Evolutionary conservation across 305 asterid species (phyloP).

Genomic region (Withania somnifera): DNA sequence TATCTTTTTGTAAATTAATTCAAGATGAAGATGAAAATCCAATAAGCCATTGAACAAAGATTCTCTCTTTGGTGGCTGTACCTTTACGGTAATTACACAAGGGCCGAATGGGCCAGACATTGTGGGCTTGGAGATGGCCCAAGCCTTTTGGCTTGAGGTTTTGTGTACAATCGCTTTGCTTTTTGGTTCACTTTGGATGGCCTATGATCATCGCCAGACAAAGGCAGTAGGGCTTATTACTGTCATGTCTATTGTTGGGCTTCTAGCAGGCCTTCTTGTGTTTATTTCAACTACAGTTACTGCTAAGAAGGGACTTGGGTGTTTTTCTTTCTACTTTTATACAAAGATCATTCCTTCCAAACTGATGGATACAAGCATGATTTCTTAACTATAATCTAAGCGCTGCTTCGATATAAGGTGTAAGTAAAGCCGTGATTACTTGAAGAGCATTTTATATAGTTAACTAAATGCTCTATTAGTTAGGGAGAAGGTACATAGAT

Average conservation of each 20-base stretch:
- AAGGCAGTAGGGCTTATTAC: conserved; percentile 30
- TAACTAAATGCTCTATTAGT: too few species aligned
- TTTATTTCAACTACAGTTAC: conserved; percentile 53
- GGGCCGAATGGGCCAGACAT: conserved; percentile 37
- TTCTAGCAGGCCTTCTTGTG: conserved; percentile 49
- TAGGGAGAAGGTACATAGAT: too few species aligned
- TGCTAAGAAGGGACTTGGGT: conserved; percentile 32
- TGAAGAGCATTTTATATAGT: too few species aligned
- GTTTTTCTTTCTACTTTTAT: conserved; percentile 48
- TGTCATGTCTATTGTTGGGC: conserved; percentile 38
- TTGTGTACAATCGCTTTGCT: conserved; percentile 49
- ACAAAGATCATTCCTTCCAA: conserved; percentile 46
- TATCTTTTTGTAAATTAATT: too few species aligned
- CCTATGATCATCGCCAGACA: conserved; percentile 62
- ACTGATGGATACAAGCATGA: conserved; percentile 54
- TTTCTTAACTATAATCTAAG: conserved; percentile 32
- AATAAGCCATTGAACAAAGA: conserved; percentile 12
- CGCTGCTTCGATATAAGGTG: neutral
- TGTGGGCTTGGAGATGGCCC: conserved; percentile 35
- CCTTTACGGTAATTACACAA: conserved; percentile 31
- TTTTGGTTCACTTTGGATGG: conserved; percentile 69
- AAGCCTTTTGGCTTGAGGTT: conserved; percentile 57
- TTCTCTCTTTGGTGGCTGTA: conserved; percentile 71
- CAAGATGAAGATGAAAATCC: too few species aligned
- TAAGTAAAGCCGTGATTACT: too few species aligned